These are phyloP conservation scores for Cucurbita argyrosperma DNA, from an alignment of 306 rosid species.

Conservation along the genomic window DNA sequence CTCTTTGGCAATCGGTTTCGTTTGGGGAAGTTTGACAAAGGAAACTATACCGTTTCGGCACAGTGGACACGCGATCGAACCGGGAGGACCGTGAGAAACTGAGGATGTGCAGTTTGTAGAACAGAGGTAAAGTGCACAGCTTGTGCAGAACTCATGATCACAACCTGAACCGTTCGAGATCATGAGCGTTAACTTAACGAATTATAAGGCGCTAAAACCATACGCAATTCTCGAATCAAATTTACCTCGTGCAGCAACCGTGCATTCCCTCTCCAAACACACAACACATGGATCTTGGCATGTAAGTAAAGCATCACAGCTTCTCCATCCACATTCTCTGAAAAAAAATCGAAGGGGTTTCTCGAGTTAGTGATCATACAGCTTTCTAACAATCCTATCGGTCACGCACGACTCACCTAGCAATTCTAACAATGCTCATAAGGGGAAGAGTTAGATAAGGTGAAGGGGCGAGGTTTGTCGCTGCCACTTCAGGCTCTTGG, in stretches of 20 bases:
- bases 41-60: conserved; percentile 82
- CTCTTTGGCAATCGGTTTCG: conserved; percentile 36
- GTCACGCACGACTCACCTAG: conserved; percentile 30
- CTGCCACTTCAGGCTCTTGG: conserved; percentile 28
- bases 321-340: conserved; percentile 93
- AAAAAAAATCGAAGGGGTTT: not conserved
- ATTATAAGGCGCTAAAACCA: not conserved
- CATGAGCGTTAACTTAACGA: not conserved
- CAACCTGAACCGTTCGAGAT: conserved; percentile 39
- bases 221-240: not conserved
- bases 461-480: conserved; percentile 47
- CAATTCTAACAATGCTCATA: conserved; percentile 78
- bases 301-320: conserved; percentile 37
- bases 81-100: conserved; percentile 42
- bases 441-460: conserved; percentile 79
- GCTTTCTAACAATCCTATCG: not conserved
- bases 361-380: not conserved
- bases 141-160: conserved; percentile 90
- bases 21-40: conserved; percentile 47
- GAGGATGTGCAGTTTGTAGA: conserved; percentile 49
- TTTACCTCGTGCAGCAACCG: conserved; percentile 87
- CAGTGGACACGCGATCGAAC: conserved; percentile 89
- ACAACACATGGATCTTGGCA: conserved; percentile 87
- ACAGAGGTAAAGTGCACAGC: conserved; percentile 87
- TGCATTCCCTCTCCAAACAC: conserved; percentile 84